Base-by-base conservation (phyloP, 2,329 filamentous ascomycete species). In the Aspergillus tubingensis region DNA sequence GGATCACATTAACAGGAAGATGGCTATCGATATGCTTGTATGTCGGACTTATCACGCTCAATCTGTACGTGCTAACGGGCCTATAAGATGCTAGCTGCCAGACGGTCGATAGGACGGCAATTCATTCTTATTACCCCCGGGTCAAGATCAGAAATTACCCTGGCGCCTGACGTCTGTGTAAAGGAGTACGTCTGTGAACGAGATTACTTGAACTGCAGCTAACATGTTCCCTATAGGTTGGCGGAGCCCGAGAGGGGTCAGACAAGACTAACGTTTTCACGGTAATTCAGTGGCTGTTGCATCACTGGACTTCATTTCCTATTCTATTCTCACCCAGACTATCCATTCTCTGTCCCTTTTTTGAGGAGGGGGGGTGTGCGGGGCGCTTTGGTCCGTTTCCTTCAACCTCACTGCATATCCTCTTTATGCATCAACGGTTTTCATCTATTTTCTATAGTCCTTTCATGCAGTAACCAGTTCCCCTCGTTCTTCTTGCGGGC, bases 61-160 rank as follows among this genome's bases (percentile, higher is more conserved):
- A 36, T 13, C 32, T 13, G 32, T 36, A 36, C 32, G 32, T 62
- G 49, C 54, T 58, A 30, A 54, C 48, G 63, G 23, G 71, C 59
- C 61, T 39, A 27, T 66, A 92, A 92, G 89, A 92, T 97, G 68
- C 85, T 87, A 61, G 91, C 92, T 17, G 95, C 95, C 39, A 86
- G 95, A 69, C 86, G 90, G 30, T 91, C 91, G 1, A 88, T 95
- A n/a, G 92, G 92, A 25, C 86, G 92, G 63, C 95, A 99, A 74
- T 99, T 96, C 71, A 93, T 99, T 65, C 85, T 99, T 58, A 99
- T 99, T 73, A 97, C 94, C 2, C 95, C 95, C 27, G 96, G 96
- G 68, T 89, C 89, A 50, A 92, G 96, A 78, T 77, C 73, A 10
- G 79, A 81, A 52, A 81, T 81, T 57, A 78, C 69, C 27, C 70